Evolutionary conservation across 805 yeast genomes (phyloP).

Genomic region (Lachancea sp.): DNA sequence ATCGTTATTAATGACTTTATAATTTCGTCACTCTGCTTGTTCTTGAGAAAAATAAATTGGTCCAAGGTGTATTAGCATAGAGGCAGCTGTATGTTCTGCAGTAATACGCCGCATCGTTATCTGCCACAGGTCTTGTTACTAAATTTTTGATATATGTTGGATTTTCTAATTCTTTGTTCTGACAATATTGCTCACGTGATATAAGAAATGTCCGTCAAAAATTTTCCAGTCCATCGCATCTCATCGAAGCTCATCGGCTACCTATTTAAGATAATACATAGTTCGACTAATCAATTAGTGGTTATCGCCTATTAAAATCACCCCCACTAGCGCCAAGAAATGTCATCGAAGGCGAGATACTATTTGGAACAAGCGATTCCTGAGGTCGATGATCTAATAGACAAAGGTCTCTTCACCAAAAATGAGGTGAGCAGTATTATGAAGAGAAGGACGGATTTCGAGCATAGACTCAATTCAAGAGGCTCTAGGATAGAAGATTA

Average conservation of each 20-base stretch:
- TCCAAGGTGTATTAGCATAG: too few species aligned
- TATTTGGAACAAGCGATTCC: slow-evolving; percentile 71
- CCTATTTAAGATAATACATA: background rate
- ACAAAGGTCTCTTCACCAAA: slow-evolving; percentile 74
- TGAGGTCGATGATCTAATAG: slow-evolving; percentile 81
- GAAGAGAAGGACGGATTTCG: slow-evolving; percentile 93
- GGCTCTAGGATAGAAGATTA: slow-evolving; percentile 76
- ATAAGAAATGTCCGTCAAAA: slow-evolving; percentile 7
- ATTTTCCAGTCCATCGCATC: slow-evolving; percentile 11
- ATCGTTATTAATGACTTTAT: too few species aligned
- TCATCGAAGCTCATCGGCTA: slow-evolving; percentile 9
- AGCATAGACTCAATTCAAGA: slow-evolving; percentile 79
- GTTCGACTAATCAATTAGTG: too few species aligned
- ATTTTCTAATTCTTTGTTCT: too few species aligned
- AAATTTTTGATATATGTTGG: too few species aligned
- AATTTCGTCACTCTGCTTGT: too few species aligned
- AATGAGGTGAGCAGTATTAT: slow-evolving; percentile 77
- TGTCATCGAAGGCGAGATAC: slow-evolving; percentile 53
- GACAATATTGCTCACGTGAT: slow-evolving; percentile 1
- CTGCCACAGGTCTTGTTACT: too few species aligned
- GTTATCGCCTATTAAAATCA: too few species aligned
- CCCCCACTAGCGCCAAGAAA: too few species aligned
- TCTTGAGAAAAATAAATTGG: too few species aligned
- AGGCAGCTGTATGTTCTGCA: too few species aligned
- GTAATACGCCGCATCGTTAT: too few species aligned